Evolutionary conservation across 306 rosid species (phyloP).

Genomic region (Datisca glomerata): DNA sequence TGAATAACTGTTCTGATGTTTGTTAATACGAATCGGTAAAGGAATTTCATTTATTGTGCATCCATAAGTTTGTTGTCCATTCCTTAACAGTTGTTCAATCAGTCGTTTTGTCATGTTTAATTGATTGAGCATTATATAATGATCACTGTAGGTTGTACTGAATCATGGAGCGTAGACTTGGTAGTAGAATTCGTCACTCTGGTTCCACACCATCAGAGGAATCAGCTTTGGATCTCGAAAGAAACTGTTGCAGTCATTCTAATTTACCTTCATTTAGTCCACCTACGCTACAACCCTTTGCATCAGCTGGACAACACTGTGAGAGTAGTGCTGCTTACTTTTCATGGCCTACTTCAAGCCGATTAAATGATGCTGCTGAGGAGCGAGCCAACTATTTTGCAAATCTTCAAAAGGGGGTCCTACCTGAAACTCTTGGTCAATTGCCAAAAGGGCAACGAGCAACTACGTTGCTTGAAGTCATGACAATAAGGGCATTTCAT

Average conservation of each 20-base stretch:
- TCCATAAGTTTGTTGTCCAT: too few species aligned
- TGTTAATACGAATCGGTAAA: too few species aligned
- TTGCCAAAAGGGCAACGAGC: conserved; percentile 96
- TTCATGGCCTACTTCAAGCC: conserved; percentile 94
- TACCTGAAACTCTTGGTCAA: conserved; percentile 74
- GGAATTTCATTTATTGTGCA: too few species aligned
- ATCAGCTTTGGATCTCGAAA: conserved; percentile 92
- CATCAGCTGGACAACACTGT: conserved; percentile 93
- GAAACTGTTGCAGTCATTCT: conserved; percentile 81
- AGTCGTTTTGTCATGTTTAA: too few species aligned
- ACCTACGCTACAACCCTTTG: conserved; percentile 80
- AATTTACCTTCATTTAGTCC: conserved; percentile 83
- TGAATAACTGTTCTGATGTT: too few species aligned
- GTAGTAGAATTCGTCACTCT: conserved; percentile 50
- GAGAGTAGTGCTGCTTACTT: conserved; percentile 93
- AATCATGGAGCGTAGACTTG: conserved; percentile 66
- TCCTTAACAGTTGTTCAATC: too few species aligned
- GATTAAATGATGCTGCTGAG: conserved; percentile 72
- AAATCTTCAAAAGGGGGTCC: conserved; percentile 87
- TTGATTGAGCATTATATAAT: too few species aligned
- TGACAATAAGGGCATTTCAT: conserved; percentile 97
- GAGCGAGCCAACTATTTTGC: conserved; percentile 91
- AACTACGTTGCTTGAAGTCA: conserved; percentile 84
- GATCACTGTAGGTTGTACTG: too few species aligned
- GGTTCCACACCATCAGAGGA: conserved; percentile 92